Conservation (phyloP, 768 basidiomycete species). For the Lactarius deliciosus region DNA sequence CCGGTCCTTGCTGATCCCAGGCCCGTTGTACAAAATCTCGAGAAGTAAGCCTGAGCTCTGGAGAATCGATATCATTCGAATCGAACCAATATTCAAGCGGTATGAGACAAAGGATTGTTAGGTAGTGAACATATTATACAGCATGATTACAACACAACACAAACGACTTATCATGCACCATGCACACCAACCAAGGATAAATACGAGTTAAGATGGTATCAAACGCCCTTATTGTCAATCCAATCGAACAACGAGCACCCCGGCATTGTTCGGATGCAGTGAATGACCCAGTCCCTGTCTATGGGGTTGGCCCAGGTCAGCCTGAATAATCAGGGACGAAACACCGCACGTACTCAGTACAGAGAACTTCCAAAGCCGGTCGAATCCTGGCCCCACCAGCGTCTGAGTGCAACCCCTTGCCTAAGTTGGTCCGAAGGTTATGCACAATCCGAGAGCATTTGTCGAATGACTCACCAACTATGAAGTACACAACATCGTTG, state of each 20-base stretch:
- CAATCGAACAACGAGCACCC: conserved; percentile 15
- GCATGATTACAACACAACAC: too few relatives aligned
- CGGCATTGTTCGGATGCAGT: conserved; percentile 6
- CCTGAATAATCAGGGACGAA: background rate
- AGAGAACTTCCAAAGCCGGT: conserved; percentile 15
- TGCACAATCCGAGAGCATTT: too few relatives aligned
- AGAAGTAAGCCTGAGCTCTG: too few relatives aligned
- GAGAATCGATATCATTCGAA: too few relatives aligned
- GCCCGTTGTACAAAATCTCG: too few relatives aligned
- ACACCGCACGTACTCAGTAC: conserved; percentile 7
- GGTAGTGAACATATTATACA: too few relatives aligned
- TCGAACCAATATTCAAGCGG: background rate
- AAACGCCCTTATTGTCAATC: background rate
- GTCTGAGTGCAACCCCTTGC: conserved; percentile 10
- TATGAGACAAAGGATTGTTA: too few relatives aligned
- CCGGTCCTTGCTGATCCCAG: too few relatives aligned
- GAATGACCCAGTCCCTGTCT: conserved; percentile 3
- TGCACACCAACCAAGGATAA: too few relatives aligned
- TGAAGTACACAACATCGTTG: conserved; percentile 2
- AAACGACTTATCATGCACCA: too few relatives aligned
- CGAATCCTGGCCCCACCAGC: conserved; percentile 15
- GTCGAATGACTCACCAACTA: conserved; percentile 15
- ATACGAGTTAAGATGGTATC: background rate
- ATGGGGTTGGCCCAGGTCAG: background rate
- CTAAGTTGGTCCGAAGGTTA: conserved; percentile 1